phyloP scores from a whole-genome alignment of 352 stramenopile genomes.

The Phytophthora hibernalis region DNA sequence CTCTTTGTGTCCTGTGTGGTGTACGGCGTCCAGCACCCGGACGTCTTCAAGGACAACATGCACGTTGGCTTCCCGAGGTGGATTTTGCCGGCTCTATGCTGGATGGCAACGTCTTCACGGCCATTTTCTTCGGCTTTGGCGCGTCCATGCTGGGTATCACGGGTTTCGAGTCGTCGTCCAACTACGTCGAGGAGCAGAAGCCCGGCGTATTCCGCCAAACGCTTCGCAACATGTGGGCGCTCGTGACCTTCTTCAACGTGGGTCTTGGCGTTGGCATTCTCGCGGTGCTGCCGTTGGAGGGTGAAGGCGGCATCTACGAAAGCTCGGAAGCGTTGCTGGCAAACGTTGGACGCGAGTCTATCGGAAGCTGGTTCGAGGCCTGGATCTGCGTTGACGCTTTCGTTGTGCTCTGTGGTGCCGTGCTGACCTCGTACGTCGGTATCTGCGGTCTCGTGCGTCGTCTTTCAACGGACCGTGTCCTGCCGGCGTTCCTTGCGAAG shows the following conservation, averaged over 20 bases:
- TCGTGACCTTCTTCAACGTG: slow-evolving; percentile 88
- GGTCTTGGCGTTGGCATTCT: slow-evolving; percentile 70
- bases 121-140: slow-evolving; percentile 76
- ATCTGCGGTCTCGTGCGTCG: slow-evolving; percentile 80
- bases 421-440: slow-evolving; percentile 85
- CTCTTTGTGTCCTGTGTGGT: slow-evolving; percentile 58
- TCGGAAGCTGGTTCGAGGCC: slow-evolving; percentile 51
- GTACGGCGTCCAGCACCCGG: slow-evolving; percentile 62
- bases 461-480: slow-evolving; percentile 72
- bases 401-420: slow-evolving; percentile 84
- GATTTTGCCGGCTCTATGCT: slow-evolving; percentile 54
- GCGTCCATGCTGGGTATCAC: slow-evolving; percentile 88
- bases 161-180: slow-evolving; percentile 86
- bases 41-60: slow-evolving; percentile 72
- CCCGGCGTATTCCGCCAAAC: slow-evolving; percentile 78
- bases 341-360: slow-evolving; percentile 51
- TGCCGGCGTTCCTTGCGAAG: slow-evolving; percentile 60
- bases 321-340: slow-evolving; percentile 72
- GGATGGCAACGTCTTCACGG: slow-evolving; percentile 44
- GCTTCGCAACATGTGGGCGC: slow-evolving; percentile 79
- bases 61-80: slow-evolving; percentile 55
- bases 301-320: slow-evolving; percentile 53
- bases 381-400: slow-evolving; percentile 86
- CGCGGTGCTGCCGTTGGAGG: slow-evolving; percentile 74
- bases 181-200: slow-evolving; percentile 89